phyloP scores from a whole-genome alignment of 768 basidiomycete genomes.

The Daedaleopsis sinensis region DNA sequence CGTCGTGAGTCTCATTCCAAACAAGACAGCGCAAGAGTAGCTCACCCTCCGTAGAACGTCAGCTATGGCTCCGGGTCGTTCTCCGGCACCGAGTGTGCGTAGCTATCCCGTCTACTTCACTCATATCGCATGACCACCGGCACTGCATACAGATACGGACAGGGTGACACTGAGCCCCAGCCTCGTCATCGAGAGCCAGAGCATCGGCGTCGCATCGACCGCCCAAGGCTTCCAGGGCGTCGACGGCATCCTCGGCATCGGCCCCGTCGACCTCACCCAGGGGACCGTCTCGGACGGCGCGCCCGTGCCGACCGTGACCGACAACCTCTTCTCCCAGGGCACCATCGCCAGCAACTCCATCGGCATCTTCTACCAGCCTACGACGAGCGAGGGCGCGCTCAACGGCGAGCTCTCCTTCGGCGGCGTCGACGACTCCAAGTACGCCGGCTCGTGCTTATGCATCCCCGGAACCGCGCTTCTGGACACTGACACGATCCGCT shows the following conservation, averaged over 20 bases:
- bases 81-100: constrained; percentile 54
- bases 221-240: constrained; percentile 47
- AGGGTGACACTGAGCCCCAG: constrained; percentile 43
- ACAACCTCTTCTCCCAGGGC: constrained; percentile 54
- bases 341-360: constrained; percentile 47
- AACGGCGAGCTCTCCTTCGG: constrained; percentile 65
- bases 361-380: constrained; percentile 56
- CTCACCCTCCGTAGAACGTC: constrained; percentile 40
- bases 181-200: constrained; percentile 50
- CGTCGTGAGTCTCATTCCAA: constrained; percentile 25
- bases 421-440: constrained; percentile 51
- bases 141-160: constrained; percentile 44
- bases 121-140: not conserved
- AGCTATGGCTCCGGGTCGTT: constrained; percentile 59
- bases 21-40: not conserved
- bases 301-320: constrained; percentile 56
- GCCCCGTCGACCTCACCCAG: constrained; percentile 52
- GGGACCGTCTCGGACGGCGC: constrained; percentile 44
- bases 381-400: constrained; percentile 35
- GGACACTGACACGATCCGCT: not conserved
- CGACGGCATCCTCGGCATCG: constrained; percentile 59
- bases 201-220: constrained; percentile 49
- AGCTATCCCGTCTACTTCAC: not conserved
- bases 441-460: not conserved
- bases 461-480: too few species aligned